phyloP scores from a whole-genome alignment of 768 basidiomycete genomes.

The Terana coerulea region DNA sequence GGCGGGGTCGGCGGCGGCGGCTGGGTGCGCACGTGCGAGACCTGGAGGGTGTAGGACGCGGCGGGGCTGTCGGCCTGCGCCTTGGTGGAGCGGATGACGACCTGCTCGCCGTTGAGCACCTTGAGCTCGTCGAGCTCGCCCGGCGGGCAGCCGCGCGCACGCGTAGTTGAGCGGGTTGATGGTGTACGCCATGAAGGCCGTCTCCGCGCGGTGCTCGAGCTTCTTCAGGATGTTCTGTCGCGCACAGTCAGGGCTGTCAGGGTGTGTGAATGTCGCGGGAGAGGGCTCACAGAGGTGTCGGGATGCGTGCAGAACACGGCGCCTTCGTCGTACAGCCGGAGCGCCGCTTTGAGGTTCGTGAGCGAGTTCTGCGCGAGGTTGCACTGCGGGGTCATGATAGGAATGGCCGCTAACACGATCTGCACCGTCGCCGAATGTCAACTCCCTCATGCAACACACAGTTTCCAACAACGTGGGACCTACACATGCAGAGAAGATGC shows the following conservation, averaged over 20 bases:
- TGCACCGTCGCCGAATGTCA: conserved; percentile 15
- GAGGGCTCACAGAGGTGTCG: conserved; percentile 29
- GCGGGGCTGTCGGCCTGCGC: neutral
- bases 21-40: conserved; percentile 9
- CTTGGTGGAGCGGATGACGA: conserved; percentile 5
- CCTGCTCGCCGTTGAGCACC: neutral
- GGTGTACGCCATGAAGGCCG: conserved; percentile 25
- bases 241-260: neutral
- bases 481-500: conserved; percentile 47
- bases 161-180: neutral
- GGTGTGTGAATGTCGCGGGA: neutral
- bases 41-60: neutral
- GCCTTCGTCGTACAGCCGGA: conserved; percentile 41
- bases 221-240: conserved; percentile 33
- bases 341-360: conserved; percentile 32
- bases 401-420: conserved; percentile 44
- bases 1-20: neutral
- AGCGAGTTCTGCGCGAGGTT: conserved; percentile 37
- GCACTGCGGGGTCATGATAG: conserved; percentile 44
- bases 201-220: conserved; percentile 33
- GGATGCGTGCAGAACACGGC: conserved; percentile 36
- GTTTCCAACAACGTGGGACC: conserved; percentile 16
- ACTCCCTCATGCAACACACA: neutral
- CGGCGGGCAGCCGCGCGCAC: neutral
- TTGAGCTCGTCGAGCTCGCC: conserved; percentile 2